Conservation (phyloP, 2,329 filamentous ascomycete genomes). For the Sporothrix globosa region DNA sequence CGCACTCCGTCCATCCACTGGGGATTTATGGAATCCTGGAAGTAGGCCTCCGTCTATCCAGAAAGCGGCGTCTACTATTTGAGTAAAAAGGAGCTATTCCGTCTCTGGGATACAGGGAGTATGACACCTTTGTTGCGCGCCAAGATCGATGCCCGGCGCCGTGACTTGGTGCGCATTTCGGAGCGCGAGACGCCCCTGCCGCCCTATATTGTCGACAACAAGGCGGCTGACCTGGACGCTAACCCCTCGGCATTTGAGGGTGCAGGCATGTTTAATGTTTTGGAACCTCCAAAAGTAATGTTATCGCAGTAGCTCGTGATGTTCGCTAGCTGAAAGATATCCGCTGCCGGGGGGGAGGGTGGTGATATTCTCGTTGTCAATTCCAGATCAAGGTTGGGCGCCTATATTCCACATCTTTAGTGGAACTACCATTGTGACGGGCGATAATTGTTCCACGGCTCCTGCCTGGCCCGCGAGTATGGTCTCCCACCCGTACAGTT, state of each 20-base stretch:
- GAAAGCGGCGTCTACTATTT: too few species aligned
- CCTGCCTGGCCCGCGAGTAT: background rate
- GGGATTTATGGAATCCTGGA: too few species aligned
- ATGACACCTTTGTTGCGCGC: too few species aligned
- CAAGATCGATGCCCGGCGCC: too few species aligned
- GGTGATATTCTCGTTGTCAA: constrained; percentile 5
- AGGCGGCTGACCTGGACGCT: background rate
- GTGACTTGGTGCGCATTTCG: constrained; percentile 5
- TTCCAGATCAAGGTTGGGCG: background rate
- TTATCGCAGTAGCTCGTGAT: background rate
- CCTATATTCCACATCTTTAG: background rate
- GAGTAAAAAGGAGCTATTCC: too few species aligned
- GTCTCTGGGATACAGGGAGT: too few species aligned
- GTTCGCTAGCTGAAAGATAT: constrained; percentile 17
- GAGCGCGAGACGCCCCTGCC: background rate
- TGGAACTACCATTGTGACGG: background rate
- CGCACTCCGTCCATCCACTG: too few species aligned
- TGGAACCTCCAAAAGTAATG: background rate
- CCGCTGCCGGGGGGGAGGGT: background rate
- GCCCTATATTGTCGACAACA: background rate
- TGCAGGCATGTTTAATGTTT: background rate
- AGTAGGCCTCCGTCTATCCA: too few species aligned
- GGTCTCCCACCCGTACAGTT: background rate
- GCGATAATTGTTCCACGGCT: background rate
- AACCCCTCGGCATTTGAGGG: background rate